Evolutionary conservation across 2,329 filamentous ascomycete genomes (phyloP).

Genomic region (Aureobasidium zeae): DNA sequence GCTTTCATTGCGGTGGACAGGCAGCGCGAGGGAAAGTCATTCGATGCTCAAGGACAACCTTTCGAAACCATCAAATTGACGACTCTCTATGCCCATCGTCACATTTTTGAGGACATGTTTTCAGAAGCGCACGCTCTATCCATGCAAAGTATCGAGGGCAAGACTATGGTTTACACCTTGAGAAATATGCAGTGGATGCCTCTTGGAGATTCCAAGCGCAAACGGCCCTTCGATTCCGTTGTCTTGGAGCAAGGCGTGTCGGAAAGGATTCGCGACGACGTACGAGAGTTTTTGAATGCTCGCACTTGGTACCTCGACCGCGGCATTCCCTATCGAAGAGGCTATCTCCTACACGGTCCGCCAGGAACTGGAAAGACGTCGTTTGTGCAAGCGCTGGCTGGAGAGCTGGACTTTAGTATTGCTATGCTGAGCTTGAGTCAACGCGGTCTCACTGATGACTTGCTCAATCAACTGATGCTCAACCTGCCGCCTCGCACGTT

Average conservation of each 20-base stretch:
- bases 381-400: slow-evolving; percentile 90
- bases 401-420: slow-evolving; percentile 85
- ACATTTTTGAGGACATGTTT: slow-evolving; percentile 86
- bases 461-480: slow-evolving; percentile 74
- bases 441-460: slow-evolving; percentile 79
- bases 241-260: slow-evolving; percentile 77
- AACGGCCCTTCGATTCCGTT: slow-evolving; percentile 80
- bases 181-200: slow-evolving; percentile 75
- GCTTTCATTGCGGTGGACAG: slow-evolving; percentile 82
- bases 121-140: slow-evolving; percentile 76
- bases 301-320: slow-evolving; percentile 86
- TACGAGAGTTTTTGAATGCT: slow-evolving; percentile 69
- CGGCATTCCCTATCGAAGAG: slow-evolving; percentile 86
- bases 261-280: slow-evolving; percentile 68
- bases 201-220: slow-evolving; percentile 75
- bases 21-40: slow-evolving; percentile 71
- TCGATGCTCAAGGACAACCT: slow-evolving; percentile 72
- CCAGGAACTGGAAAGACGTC: slow-evolving; percentile 90
- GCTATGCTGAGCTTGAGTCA: slow-evolving; percentile 88
- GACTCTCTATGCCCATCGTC: slow-evolving; percentile 77
- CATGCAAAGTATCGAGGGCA: slow-evolving; percentile 72
- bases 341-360: slow-evolving; percentile 81
- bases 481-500: slow-evolving; percentile 77
- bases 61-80: slow-evolving; percentile 93
- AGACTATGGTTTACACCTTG: slow-evolving; percentile 83